Percentiles rank a stretch among this genome's conserved stretches.
phyloP scores from a whole-genome alignment of 179 eudicot genomes.

The Patellifolia procumbens region DNA sequence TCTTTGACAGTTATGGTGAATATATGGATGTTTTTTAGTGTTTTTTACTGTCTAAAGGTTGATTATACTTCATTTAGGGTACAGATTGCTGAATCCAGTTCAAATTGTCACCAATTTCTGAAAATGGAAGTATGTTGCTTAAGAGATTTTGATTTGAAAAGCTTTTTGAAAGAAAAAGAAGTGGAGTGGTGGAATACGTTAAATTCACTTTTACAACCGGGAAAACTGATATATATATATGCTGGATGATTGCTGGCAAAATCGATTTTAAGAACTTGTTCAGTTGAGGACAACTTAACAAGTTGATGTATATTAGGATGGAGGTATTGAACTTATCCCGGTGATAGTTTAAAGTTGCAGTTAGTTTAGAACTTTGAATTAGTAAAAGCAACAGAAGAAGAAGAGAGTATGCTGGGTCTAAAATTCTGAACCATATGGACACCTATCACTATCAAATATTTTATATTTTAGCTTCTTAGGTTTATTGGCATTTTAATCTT shows the following conservation, averaged over 20 bases:
- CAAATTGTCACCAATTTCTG: background rate
- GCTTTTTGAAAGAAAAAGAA: no score
- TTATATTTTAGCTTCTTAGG: background rate
- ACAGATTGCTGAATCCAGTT: background rate
- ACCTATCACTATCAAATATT: no score
- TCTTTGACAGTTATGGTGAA: background rate
- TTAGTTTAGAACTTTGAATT: background rate
- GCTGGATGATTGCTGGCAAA: background rate
- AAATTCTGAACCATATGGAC: background rate
- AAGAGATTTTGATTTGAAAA: background rate
- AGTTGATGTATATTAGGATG: background rate
- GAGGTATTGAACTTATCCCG: no score
- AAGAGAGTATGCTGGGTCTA: background rate
- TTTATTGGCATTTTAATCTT: background rate
- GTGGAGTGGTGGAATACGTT: no score
- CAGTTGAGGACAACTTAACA: background rate
- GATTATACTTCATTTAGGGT: background rate
- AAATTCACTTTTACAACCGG: no score
- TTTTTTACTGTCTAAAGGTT: no score
- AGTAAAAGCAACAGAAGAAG: background rate
- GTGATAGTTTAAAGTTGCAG: background rate
- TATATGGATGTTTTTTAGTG: background rate
- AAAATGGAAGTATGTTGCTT: background rate
- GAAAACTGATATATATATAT: no score
- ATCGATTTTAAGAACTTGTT: background rate